Conservation (phyloP, 192 early-diverging fungal genomes). For the Gamsiella multidivaricata region DNA sequence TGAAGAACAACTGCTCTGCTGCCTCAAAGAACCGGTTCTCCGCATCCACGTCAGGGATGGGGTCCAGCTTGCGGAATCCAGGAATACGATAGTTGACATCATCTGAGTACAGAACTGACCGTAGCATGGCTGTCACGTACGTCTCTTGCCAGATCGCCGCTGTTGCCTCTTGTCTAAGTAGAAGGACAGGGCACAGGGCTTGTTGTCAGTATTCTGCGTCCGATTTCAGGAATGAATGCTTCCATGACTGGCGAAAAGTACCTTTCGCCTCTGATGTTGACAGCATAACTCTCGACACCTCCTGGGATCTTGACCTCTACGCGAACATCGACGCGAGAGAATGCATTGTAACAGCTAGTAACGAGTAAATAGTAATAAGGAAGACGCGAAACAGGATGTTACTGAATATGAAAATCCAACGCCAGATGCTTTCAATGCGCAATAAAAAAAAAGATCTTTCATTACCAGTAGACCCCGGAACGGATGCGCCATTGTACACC, state of each 20-base stretch:
- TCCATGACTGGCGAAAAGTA: constrained; percentile 50
- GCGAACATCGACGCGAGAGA: constrained; percentile 95
- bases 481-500: constrained; percentile 69
- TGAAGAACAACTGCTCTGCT: constrained; percentile 83
- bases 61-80: constrained; percentile 91
- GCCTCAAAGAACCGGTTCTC: constrained; percentile 91
- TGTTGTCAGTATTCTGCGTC: too few species aligned
- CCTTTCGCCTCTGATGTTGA: constrained; percentile 92
- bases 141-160: constrained; percentile 92
- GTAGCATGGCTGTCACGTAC: constrained; percentile 86
- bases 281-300: constrained; percentile 92
- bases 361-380: not conserved
- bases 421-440: too few species aligned
- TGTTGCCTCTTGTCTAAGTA: constrained; percentile 71
- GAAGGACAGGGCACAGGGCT: not conserved
- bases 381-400: not conserved
- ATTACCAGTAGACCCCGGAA: constrained; percentile 74
- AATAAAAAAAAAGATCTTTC: too few species aligned
- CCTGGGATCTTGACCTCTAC: constrained; percentile 99
- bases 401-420: too few species aligned
- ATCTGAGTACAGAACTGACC: constrained; percentile 91
- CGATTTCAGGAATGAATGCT: not conserved
- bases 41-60: constrained; percentile 75
- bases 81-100: constrained; percentile 87
- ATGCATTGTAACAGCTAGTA: constrained; percentile 95